Conservation (phyloP, 2,329 filamentous ascomycete species). For the Penicillium sp. region DNA sequence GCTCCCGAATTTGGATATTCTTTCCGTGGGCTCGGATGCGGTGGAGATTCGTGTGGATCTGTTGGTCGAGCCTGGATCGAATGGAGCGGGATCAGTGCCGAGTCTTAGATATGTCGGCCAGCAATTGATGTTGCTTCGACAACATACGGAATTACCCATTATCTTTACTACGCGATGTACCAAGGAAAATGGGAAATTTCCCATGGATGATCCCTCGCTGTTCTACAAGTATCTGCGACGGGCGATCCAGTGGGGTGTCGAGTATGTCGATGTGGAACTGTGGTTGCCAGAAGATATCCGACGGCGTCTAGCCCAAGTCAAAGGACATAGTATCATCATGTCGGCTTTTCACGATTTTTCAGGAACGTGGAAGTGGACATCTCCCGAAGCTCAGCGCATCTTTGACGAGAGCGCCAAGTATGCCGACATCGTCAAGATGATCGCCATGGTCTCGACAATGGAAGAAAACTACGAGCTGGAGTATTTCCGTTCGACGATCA, state of each 20-base stretch:
- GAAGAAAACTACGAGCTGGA: slow-evolving; percentile 89
- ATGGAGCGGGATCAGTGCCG: slow-evolving; percentile 64
- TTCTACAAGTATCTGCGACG: slow-evolving; percentile 79
- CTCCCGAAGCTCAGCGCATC: slow-evolving; percentile 66
- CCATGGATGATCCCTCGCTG: slow-evolving; percentile 73
- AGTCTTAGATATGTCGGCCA: slow-evolving; percentile 82
- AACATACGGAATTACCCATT: slow-evolving; percentile 83
- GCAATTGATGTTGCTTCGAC: slow-evolving; percentile 79
- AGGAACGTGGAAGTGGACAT: slow-evolving; percentile 79
- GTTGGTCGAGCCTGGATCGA: slow-evolving; percentile 66
- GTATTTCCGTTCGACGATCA: slow-evolving; percentile 78
- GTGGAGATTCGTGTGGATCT: slow-evolving; percentile 84
- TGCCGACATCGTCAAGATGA: slow-evolving; percentile 89
- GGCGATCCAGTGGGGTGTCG: slow-evolving; percentile 84
- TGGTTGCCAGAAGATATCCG: slow-evolving; percentile 80
- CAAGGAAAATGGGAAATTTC: slow-evolving; percentile 78
- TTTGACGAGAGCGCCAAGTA: slow-evolving; percentile 72
- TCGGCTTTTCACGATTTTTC: slow-evolving; percentile 92
- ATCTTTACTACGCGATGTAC: slow-evolving; percentile 85
- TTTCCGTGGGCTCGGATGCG: slow-evolving; percentile 82
- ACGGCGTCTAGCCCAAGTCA: slow-evolving; percentile 63
- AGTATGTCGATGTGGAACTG: slow-evolving; percentile 86
- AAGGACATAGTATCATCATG: slow-evolving; percentile 80
- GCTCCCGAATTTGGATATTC: slow-evolving; percentile 78
- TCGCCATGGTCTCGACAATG: slow-evolving; percentile 74